phyloP scores from a whole-genome alignment of 352 stramenopile species.

The Globisporangium heterothallicum region DNA sequence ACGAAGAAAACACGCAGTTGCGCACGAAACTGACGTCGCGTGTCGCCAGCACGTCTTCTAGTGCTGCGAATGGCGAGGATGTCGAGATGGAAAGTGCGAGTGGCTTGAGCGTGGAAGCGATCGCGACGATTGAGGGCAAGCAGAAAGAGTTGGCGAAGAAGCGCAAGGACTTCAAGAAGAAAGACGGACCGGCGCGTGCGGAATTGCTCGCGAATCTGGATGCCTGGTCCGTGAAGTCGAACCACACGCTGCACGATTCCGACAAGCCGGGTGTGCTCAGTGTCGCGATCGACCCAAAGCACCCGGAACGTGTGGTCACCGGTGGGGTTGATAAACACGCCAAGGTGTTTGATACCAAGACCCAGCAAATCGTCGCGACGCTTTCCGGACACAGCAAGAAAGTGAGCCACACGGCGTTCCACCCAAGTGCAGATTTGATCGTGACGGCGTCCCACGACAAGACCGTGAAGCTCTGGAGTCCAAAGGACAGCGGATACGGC shows the following conservation, averaged over 20 bases:
- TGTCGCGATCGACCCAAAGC: constrained; percentile 56
- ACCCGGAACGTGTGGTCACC: constrained; percentile 45
- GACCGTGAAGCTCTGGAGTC: constrained; percentile 77
- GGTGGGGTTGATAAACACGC: constrained; percentile 79
- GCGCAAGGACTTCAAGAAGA: constrained; percentile 77
- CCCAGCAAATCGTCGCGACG: constrained; percentile 66
- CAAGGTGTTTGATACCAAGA: constrained; percentile 74
- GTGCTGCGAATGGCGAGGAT: constrained; percentile 27
- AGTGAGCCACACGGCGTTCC: constrained; percentile 75
- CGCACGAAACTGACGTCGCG: constrained; percentile 24
- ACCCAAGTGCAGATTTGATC: constrained; percentile 60
- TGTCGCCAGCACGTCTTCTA: constrained; percentile 8
- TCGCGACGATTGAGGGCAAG: constrained; percentile 57
- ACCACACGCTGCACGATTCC: constrained; percentile 66
- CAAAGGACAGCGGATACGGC: constrained; percentile 32
- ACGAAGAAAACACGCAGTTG: constrained; percentile 64
- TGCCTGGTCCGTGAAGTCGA: constrained; percentile 34
- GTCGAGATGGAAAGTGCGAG: constrained; percentile 35
- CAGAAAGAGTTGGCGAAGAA: constrained; percentile 66
- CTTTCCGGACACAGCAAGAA: constrained; percentile 85
- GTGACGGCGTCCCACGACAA: constrained; percentile 74
- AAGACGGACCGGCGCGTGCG: constrained; percentile 37
- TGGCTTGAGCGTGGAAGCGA: constrained; percentile 28
- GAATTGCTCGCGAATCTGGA: constrained; percentile 26
- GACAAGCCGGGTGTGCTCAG: constrained; percentile 63